Base-by-base conservation (phyloP, 371 early-diverging fungal genomes). In the Apophysomyces ossiformis region DNA sequence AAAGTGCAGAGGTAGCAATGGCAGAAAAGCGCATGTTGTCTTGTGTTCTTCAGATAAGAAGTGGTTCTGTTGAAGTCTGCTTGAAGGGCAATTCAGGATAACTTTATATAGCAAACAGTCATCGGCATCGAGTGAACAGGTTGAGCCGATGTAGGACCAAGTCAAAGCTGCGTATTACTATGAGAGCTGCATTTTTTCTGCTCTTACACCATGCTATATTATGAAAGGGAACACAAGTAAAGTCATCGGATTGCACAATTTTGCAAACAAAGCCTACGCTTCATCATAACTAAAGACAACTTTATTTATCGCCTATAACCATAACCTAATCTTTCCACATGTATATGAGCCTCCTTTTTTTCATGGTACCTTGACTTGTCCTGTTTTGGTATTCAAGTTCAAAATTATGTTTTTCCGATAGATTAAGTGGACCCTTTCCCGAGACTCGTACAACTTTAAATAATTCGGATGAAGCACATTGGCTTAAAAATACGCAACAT, bases 201-300 rank as follows among this genome's bases (percentile, higher is more conserved):
- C 21, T 21, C 5, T 26, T 16, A 5, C 7, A 21, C 4, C n/a
- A 50, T 50, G 7, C n/a, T 21, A 5, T 7, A 21, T 21, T 32
- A 32, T 50, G 54, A 21, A 50, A 32, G 54, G 54, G 21, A 18
- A 8, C 54, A 50, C 54, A 21, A 11, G n/a, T 18, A 21, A 4
- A 50, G 54, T 50, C 54, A 50, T 50, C 54, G 21, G 54, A 50
- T 21, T 50, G 8, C 54, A 50, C 54, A 50, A 26, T 26, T 4
- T 21, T 21, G 16, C 21, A 45, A 45, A 2, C 1, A 7, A 45
- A 45, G 16, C 21, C 3, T 21, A 0, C 21, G 9, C 16, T 2
- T 5, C 35, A 18, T 32, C 21, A 18, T 13, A 12, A 45, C 13
- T 45, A 45, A 45, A 12, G 46, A 13, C 13, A 5, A 13, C 16